Evolutionary conservation across 2,329 filamentous ascomycete species (phyloP), one percentile per base, ranked within the genome.

Genomic region (Microdochium paspali): DNA sequence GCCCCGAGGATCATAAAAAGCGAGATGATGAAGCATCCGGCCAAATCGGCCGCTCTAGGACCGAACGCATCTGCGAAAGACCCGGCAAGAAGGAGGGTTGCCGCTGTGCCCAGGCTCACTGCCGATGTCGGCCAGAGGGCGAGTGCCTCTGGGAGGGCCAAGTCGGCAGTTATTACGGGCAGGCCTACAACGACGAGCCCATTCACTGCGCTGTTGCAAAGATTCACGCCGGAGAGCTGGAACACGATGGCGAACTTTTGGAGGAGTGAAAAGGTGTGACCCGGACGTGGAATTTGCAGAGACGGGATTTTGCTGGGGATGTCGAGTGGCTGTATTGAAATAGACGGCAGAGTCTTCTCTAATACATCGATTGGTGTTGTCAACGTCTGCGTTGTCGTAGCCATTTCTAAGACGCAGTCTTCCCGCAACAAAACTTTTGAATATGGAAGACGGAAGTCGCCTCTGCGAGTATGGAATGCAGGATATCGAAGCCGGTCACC

Each of bases 131-230:
- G 51, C 55, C 56, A 52, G 20, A 51, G 46, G 7, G 44, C 24
- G 32, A 51, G 44, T 24, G 31, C 15, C 20, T 13, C 18, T 26
- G 31, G 18, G 12, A 53, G 44, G 3, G 24, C 35, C 30, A 61
- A 45, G 12, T 59, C 59, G 2, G 12, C 25, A 10, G 54, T 55
- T 50, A 61, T 58, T 10, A 49, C 50, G 7, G 59, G 59, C 3
- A 60, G 48, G 24, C 47, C 48, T 24, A 58, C 57, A 4, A 40
- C 35, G 18, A 40, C 35, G 35, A 40, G 35, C 15, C 35, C 35
- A 21, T 40, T 40, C 40, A 58, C 51, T 45, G 57, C 58, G 49
- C 57, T 59, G 3, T 59, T 62, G 0, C 57, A 65, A 30, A 59
- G 30, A 13, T 46, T 43, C n/a, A 47, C 23, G 24, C 35, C 1